Base-by-base conservation (phyloP, 805 yeast species). In the Lachancea sp. region DNA sequence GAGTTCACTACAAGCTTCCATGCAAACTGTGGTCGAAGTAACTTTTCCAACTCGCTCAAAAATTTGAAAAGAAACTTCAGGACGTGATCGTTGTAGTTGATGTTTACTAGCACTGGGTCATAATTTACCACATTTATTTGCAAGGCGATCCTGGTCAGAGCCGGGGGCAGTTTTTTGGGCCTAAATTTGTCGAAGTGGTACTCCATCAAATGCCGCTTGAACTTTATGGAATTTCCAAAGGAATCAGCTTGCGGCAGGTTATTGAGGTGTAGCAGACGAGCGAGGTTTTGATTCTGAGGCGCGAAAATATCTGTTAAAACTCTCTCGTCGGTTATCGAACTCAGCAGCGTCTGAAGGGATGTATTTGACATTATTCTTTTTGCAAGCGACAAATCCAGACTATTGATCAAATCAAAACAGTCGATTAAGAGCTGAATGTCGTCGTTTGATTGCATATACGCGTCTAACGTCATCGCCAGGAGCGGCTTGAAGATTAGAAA, bases 401-500 rank as follows among this genome's bases (percentile, higher is more conserved):
- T 54, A 47, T 62, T 61, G 12, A 61, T 31, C 50, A 60, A 46
- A 16, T 49, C 44, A 22, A 52, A 59, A 39, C 55, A 55, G 26
- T 57, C 59, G n/a, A 42, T 44, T 16, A 61, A 42, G 10, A 55
- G 31, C 2, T 41, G 40, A 8, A 47, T 37, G 10, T 41, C 46
- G 27, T 41, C 35, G 15, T 42, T 36, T 3, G 54, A 53, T 0
- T 47, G 33, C 50, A 66, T 56, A 39, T 63, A 65, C 3, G 42
- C 40, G 20, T 60, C 81, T 36, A 82, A 66, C 4, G 80, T 70
- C 30, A 78, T 70, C 38, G 77, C 59, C 34, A 82, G 56, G 43
- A 81, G 53, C 7, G 86, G 87, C 54, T 75, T 77, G 63, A 81
- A 79, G 32, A 74, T 71, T 46, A 73, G 73, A 58, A 79, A 78